Evolutionary conservation across 1,284 basidiomycete species (phyloP), one percentile per base, ranked within the genome.

Genomic region (Malassezia equina): DNA sequence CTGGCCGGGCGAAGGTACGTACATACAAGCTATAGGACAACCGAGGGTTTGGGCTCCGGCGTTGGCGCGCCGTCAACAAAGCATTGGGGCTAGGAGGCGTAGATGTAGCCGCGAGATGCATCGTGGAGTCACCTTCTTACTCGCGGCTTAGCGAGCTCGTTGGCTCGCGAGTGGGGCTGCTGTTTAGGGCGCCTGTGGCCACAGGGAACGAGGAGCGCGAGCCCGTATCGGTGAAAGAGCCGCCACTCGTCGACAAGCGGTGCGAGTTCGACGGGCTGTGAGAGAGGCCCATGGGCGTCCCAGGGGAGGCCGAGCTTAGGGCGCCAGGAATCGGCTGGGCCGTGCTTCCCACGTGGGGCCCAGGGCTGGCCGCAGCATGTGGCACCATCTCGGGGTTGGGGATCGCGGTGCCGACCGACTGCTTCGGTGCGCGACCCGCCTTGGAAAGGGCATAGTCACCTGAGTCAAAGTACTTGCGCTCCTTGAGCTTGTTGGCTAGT

Each of bases 391-490:
- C 88, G 27, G 90, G 90, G 75, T 88, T 91, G 23, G 90, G 90
- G 65, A 94, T 94, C 44, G 89, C 86, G 25, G 89, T 94, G 39
- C 90, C 90, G 47, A 93, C 88, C 13, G 84, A 82, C 72, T 82
- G 88, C 75, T 88, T 86, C 43, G 88, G 85, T 21, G 86, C 82
- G 36, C 88, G 86, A 29, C 91, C 90, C 3, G 90, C 91, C 77
- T 95, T 94, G 52, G 88, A 90, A 66, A 95, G 80, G 48, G 90
- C 90, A 73, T 95, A 95, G 76, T 95, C 90, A 60, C 91, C 91
- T 58, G 91, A 95, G 77, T 95, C 90, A 76, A 95, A 95, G 79
- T 89, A 95, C 77, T 94, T 94, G 71, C 90, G 87, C 76, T 94
- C 90, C 88, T 90, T 93, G 76, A 90, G 86, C 84, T 91, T 90